These are phyloP conservation scores for Streptanthus diversifolius DNA, from an alignment of 345 rosid species.

Conservation along the genomic window DNA sequence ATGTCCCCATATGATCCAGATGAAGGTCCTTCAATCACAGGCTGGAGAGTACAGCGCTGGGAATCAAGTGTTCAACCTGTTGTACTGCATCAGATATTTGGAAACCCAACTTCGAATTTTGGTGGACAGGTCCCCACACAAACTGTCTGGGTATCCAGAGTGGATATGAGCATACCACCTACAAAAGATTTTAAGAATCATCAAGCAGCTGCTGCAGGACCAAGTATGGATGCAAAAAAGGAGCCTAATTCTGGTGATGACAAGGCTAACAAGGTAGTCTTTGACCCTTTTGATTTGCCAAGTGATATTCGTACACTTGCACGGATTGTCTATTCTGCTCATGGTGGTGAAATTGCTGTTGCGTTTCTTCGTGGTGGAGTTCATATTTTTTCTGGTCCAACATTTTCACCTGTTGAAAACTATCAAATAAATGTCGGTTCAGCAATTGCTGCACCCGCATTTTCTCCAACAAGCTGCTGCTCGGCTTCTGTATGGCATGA, in stretches of 20 bases:
- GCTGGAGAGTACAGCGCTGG: conserved; percentile 99
- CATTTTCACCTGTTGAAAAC: conserved; percentile 79
- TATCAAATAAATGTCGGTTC: conserved; percentile 96
- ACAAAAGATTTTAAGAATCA: conserved; percentile 73
- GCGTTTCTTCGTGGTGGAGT: conserved; percentile 96
- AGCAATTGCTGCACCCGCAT: conserved; percentile 96
- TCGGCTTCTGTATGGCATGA: conserved; percentile 99
- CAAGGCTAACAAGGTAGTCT: conserved; percentile 63
- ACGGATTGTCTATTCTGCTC: conserved; percentile 95
- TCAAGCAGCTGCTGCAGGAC: conserved; percentile 52
- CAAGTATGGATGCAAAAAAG: conserved; percentile 50
- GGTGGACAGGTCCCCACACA: conserved; percentile 96
- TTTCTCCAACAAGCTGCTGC: conserved; percentile 98
- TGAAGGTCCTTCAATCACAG: conserved; percentile 99
- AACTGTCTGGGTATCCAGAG: conserved; percentile 96
- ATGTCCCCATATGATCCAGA: conserved; percentile 99
- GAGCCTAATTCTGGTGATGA: conserved; percentile 50
- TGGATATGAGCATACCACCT: conserved; percentile 90
- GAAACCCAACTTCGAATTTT: conserved; percentile 86
- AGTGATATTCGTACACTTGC: conserved; percentile 95
- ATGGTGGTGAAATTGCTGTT: conserved; percentile 97
- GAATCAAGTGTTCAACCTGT: conserved; percentile 97
- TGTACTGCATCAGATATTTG: conserved; percentile 95
- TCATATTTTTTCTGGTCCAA: conserved; percentile 96
- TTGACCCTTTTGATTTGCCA: conserved; percentile 98